Conservation (phyloP, 2,329 filamentous ascomycete genomes). For the Orbilia quercus region DNA sequence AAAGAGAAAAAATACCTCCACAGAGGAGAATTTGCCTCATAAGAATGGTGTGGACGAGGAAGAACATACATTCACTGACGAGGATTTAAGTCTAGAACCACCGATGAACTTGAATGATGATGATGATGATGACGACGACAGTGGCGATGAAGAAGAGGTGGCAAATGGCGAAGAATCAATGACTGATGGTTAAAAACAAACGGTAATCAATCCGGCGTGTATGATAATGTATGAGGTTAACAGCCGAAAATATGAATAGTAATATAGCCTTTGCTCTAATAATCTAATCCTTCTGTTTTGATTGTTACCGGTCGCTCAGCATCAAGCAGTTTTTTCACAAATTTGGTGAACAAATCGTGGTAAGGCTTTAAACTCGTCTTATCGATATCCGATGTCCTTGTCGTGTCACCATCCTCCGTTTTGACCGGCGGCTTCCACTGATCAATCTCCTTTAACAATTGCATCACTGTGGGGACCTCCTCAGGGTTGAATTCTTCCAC, state of each 20-base stretch:
- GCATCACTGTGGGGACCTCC: constrained; percentile 85
- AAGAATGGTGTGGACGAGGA: background rate
- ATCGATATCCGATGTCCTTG: constrained; percentile 83
- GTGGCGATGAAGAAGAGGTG: constrained; percentile 3
- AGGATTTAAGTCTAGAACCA: background rate
- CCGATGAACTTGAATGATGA: constrained; percentile 16
- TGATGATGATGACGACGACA: constrained; percentile 12
- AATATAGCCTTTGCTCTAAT: constrained; percentile 7
- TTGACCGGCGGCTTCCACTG: constrained; percentile 71
- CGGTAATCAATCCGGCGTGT: no score
- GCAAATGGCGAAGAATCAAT: background rate
- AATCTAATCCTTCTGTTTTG: constrained; percentile 30
- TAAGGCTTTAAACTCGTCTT: constrained; percentile 96
- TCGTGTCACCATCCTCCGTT: constrained; percentile 61
- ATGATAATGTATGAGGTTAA: no score
- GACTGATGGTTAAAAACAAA: background rate
- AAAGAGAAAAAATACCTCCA: constrained; percentile 42
- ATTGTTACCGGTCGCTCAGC: constrained; percentile 26
- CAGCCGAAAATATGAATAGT: background rate
- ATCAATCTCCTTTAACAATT: constrained; percentile 86
- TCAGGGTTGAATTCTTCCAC: constrained; percentile 89
- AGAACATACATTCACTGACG: constrained; percentile 5
- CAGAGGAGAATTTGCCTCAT: constrained; percentile 74
- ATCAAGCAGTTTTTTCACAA: constrained; percentile 68
- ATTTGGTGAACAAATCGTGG: constrained; percentile 85